Conservation (phyloP, 2,329 filamentous ascomycete genomes). For the Didymella pinodella region DNA sequence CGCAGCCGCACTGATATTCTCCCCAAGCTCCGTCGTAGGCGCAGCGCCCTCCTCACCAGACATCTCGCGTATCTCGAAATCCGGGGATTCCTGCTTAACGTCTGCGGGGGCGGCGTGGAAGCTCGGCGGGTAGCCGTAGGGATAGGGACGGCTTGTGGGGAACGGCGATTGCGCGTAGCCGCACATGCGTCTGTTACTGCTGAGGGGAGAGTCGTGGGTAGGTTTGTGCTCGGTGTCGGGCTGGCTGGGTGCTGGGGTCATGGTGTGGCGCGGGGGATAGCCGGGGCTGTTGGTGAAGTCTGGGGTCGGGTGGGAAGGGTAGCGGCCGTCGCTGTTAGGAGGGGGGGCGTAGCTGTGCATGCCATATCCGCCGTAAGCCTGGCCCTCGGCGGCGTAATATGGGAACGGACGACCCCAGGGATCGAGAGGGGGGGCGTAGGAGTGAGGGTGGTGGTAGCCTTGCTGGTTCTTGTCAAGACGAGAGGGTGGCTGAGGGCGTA, state of each 20-base stretch:
- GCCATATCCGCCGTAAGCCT: constrained; percentile 18
- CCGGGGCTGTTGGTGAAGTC: constrained; percentile 4
- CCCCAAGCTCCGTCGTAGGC: constrained; percentile 1
- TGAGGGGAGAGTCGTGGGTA: background rate
- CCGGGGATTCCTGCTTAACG: constrained; percentile 33
- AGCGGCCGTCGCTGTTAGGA: constrained; percentile 1
- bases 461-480: constrained; percentile 1
- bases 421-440: constrained; percentile 8
- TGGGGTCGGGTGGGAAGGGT: constrained; percentile 11
- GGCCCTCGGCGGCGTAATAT: constrained; percentile 15
- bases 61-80: constrained; percentile 12
- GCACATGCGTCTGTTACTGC: background rate
- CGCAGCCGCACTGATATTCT: constrained; percentile 9
- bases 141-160: background rate
- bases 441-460: constrained; percentile 4
- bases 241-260: constrained; percentile 6
- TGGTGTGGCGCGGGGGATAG: constrained; percentile 4
- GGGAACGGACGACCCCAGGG: constrained; percentile 16
- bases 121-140: background rate
- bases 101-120: background rate
- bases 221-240: constrained; percentile 1
- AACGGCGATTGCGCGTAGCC: background rate
- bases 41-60: constrained; percentile 12
- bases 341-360: constrained; percentile 7
- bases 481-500: constrained; percentile 2